Base-by-base conservation (phyloP, 257 asterid species). In the Fraxinus pennsylvanica region DNA sequence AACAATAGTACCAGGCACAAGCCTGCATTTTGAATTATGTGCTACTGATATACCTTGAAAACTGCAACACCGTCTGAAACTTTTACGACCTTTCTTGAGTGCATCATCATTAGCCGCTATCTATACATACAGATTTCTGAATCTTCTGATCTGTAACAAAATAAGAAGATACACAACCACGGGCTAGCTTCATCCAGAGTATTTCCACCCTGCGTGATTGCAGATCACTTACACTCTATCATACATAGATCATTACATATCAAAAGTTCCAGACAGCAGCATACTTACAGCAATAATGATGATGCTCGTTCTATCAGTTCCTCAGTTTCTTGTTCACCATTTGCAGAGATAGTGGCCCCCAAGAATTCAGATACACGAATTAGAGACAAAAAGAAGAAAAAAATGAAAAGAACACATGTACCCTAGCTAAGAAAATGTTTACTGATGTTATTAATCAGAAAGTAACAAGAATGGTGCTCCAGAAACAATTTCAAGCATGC, bases 1-100 rank as follows among this genome's bases (percentile, higher is more conserved):
- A 67, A 59, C 54, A 52, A 74, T 32, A 22, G 74, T 75, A 75
- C 25, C 63, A 45, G 68, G 76, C 74, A 80, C 70, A 83, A 73
- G 47, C 67, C 68, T 29, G 73, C 75, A 73, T 47, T 22, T n/a
- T 50, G 38, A 27, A 45, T 70, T 54, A 3, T 30, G 33, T 30
- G 76, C 66, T n/a, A 63, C 71, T 73, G 75, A 68, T 54, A 77
- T 87, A 92, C 97, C 96, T 88, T 94, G 81, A 94, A 90, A 79
- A 92, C 96, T 38, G 97, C 98, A 83, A 92, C 98, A 83, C 96
- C 97, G 29, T 95, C 96, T 38, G 98, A 90, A 83, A 94, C 86
- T 94, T 92, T 65, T 96, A 94, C 83, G 90, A 87, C 66, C 96
- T 83, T 79, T 94, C 97, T 84, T 89, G 96, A 1, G 96, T 21